Conservation (phyloP, 2,329 filamentous ascomycete genomes). For the Trichophyton benhamiae region DNA sequence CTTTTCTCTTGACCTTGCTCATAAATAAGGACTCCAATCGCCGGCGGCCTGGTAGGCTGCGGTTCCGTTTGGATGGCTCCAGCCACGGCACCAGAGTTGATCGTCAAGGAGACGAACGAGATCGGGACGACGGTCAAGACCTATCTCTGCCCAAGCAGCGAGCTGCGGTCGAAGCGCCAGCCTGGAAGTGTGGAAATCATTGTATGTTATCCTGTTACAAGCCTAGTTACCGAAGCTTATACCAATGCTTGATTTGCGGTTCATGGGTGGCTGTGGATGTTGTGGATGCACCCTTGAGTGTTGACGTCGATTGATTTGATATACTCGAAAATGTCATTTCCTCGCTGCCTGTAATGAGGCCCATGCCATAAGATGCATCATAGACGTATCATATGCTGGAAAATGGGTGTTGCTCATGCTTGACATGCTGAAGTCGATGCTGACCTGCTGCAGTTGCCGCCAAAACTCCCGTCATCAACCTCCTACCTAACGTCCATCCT, state of each 20-base stretch:
- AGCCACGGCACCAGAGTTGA: not conserved
- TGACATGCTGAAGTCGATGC: not conserved
- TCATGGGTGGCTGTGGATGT: too few species aligned
- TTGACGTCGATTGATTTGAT: too few species aligned
- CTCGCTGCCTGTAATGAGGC: too few species aligned
- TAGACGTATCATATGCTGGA: not conserved
- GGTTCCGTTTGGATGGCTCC: not conserved
- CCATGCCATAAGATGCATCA: not conserved
- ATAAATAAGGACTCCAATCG: not conserved
- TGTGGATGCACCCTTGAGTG: too few species aligned
- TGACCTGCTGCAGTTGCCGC: not conserved
- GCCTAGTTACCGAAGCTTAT: not conserved
- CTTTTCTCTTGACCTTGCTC: too few species aligned
- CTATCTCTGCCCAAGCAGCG: not conserved
- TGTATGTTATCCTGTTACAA: not conserved
- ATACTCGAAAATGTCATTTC: too few species aligned
- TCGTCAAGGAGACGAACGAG: conserved; percentile 1
- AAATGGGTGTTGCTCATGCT: not conserved
- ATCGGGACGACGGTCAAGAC: not conserved
- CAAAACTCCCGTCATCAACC: conserved; percentile 17
- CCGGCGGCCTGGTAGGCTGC: too few species aligned
- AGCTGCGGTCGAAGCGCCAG: not conserved
- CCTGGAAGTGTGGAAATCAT: not conserved
- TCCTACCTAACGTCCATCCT: conserved; percentile 35
- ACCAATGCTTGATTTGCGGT: too few species aligned